phyloP scores from a whole-genome alignment of 805 yeast species.

The Wickerhamiella sorbophila region DNA sequence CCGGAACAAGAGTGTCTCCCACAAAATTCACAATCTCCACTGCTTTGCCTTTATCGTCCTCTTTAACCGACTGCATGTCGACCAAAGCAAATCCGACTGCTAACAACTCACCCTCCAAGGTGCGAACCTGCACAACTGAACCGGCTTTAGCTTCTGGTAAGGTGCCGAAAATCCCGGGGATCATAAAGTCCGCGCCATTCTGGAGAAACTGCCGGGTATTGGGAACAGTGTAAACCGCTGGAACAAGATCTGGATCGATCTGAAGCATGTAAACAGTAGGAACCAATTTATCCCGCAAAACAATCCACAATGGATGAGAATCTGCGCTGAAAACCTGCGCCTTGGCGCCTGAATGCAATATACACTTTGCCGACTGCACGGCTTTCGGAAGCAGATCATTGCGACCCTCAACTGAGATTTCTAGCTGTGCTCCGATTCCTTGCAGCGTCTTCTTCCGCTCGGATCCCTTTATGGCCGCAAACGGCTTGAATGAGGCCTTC shows the following conservation, averaged over 20 bases:
- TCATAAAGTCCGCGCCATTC: conserved; percentile 54
- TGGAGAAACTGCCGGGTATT: conserved; percentile 55
- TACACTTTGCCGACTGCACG: conserved; percentile 51
- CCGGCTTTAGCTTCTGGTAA: conserved; percentile 42
- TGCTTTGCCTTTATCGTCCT: conserved; percentile 66
- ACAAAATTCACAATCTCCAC: conserved; percentile 54
- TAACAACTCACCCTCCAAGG: conserved; percentile 27
- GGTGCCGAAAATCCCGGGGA: conserved; percentile 35
- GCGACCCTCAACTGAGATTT: conserved; percentile 19
- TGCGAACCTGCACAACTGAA: conserved; percentile 56
- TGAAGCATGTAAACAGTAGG: conserved; percentile 65
- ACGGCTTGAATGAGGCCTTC: conserved; percentile 39
- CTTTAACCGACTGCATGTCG: conserved; percentile 31
- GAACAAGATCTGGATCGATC: conserved; percentile 52
- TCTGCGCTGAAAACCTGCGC: conserved; percentile 53
- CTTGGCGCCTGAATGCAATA: conserved; percentile 32
- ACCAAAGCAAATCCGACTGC: conserved; percentile 21
- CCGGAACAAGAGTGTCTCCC: conserved; percentile 49
- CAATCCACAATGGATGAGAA: conserved; percentile 62
- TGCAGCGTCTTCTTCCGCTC: conserved; percentile 48
- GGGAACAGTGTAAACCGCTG: conserved; percentile 55
- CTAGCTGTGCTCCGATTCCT: conserved; percentile 31
- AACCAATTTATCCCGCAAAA: conserved; percentile 25
- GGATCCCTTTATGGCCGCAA: conserved; percentile 67
- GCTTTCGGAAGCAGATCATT: conserved; percentile 35